Percentiles rank a stretch among this genome's conserved stretches.
These are phyloP conservation scores for Sarocladium brachiariae DNA, from an alignment of 2,329 filamentous ascomycete species.

Conservation along the genomic window DNA sequence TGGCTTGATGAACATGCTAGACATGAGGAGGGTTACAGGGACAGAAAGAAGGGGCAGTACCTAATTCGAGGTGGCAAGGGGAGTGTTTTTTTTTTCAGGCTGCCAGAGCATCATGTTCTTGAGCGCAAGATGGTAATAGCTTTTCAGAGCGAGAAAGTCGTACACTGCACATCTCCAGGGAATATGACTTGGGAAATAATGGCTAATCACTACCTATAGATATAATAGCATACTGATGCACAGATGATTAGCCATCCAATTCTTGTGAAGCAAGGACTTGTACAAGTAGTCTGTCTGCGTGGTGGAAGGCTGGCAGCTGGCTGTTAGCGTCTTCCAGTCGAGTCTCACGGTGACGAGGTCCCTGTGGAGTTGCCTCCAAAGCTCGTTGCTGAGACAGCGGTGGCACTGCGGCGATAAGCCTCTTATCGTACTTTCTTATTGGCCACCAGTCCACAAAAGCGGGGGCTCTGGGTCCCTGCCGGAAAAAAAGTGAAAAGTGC, in stretches of 20 bases:
- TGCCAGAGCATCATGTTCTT: too few species aligned
- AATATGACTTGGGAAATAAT: too few species aligned
- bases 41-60: neutral
- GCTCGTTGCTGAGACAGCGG: slow-evolving; percentile 28
- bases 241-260: too few species aligned
- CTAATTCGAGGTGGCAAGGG: too few species aligned
- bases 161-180: too few species aligned
- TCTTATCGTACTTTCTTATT: slow-evolving; percentile 25
- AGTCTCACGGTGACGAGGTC: slow-evolving; percentile 6
- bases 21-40: neutral
- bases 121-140: too few species aligned
- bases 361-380: slow-evolving; percentile 8
- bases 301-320: neutral
- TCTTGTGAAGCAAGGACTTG: too few species aligned
- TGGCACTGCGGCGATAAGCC: slow-evolving; percentile 19
- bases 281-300: too few species aligned
- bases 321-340: neutral
- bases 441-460: slow-evolving; percentile 12
- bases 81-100: too few species aligned
- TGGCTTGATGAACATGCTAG: neutral
- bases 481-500: slow-evolving; percentile 11
- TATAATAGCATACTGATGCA: too few species aligned
- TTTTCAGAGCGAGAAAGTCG: too few species aligned
- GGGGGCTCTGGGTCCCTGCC: slow-evolving; percentile 4
- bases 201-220: too few species aligned